Conservation (phyloP, 495 filamentous ascomycete genomes). For the Gamarada debralockiae region DNA sequence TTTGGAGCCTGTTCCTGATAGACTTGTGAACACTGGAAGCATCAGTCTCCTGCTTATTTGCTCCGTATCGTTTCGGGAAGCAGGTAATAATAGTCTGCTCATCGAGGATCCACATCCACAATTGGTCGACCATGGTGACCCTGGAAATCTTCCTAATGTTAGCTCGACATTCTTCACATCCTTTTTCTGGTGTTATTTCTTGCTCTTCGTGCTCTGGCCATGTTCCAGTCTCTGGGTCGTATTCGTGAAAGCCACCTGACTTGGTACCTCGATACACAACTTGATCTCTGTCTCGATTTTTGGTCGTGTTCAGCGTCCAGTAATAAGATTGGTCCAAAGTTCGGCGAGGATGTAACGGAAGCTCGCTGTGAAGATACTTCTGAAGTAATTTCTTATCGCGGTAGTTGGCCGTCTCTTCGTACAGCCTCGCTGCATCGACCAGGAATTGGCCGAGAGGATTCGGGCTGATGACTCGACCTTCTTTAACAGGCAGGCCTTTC, state of each 20-base stretch:
- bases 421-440: not conserved
- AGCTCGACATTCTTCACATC: not conserved
- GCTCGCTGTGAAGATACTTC: not conserved
- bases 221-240: not conserved
- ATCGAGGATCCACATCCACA: slow-evolving; percentile 2
- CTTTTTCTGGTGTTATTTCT: not conserved
- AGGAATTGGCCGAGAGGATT: not conserved
- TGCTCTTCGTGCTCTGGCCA: not conserved
- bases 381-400: not conserved
- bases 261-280: slow-evolving; percentile 1
- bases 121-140: not conserved
- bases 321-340: not conserved
- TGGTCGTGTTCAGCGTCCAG: not conserved
- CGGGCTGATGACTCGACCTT: not conserved
- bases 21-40: not conserved
- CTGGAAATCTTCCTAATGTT: not conserved
- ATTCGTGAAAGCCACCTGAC: not conserved
- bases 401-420: not conserved
- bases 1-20: not conserved
- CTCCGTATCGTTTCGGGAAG: not conserved
- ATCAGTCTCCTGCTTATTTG: not conserved
- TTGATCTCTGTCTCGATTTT: not conserved
- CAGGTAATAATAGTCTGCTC: not conserved
- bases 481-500: not conserved
- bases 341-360: not conserved